Conservation (phyloP, 2,329 filamentous ascomycete species). For the Fusarium tjaetaba region DNA sequence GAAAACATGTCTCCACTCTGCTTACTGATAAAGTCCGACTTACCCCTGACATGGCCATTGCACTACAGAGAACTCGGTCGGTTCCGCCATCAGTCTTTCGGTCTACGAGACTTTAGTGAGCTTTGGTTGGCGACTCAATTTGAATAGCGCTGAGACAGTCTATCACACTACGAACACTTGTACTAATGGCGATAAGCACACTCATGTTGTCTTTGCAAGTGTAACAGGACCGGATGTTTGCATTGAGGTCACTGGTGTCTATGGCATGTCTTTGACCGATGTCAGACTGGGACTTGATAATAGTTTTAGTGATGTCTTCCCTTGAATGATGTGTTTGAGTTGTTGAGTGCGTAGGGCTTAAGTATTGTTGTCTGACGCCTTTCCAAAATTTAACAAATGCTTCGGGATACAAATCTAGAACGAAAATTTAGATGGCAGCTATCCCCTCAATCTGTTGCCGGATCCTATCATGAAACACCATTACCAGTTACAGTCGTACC, state of each 20-base stretch:
- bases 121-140: background rate
- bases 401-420: background rate
- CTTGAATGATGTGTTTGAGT: background rate
- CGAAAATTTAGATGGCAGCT: background rate
- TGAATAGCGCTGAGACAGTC: background rate
- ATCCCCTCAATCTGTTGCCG: background rate
- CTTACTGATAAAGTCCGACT: background rate
- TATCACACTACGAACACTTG: background rate
- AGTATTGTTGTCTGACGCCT: too few species aligned
- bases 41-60: background rate
- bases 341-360: background rate
- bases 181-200: background rate
- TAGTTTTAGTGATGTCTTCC: rapidly evolving
- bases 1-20: background rate
- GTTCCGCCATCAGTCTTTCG: background rate
- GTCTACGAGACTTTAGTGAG: background rate
- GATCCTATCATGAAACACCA: background rate
- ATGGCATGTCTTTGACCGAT: rapidly evolving
- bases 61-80: background rate
- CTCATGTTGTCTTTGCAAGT: background rate
- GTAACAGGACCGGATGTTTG: background rate
- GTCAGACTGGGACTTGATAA: rapidly evolving
- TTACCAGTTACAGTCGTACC: background rate
- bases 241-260: background rate
- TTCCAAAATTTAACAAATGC: background rate